These are phyloP conservation scores for Stevia rebaudiana DNA, from an alignment of 140 eudicot genomes.

Conservation along the genomic window DNA sequence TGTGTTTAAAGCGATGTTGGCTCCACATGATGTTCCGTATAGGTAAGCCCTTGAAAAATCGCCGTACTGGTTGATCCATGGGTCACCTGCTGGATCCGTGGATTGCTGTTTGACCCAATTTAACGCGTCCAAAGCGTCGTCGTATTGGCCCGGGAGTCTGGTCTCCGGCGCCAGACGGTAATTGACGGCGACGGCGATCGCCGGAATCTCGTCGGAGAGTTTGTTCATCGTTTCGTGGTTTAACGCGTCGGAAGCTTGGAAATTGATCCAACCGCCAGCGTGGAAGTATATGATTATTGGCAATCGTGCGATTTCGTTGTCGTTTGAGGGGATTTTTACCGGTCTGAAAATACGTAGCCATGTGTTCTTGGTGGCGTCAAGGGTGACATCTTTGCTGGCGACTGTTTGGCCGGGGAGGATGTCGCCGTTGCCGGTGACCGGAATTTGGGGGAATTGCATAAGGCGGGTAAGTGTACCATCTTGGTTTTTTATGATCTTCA, in stretches of 20 bases:
- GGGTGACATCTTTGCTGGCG: slow-evolving; percentile 60
- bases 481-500: slow-evolving; percentile 39
- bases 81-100: slow-evolving; percentile 38
- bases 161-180: slow-evolving; percentile 72
- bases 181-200: slow-evolving; percentile 46
- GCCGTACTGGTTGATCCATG: slow-evolving; percentile 55
- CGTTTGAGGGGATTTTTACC: slow-evolving; percentile 51
- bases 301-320: slow-evolving; percentile 44
- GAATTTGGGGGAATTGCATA: slow-evolving; percentile 35
- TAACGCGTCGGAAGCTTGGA: slow-evolving; percentile 28
- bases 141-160: slow-evolving; percentile 74
- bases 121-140: slow-evolving; percentile 67
- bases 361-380: slow-evolving; percentile 44
- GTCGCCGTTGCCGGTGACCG: slow-evolving; percentile 46
- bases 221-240: slow-evolving; percentile 44
- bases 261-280: slow-evolving; percentile 48
- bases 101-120: slow-evolving; percentile 53
- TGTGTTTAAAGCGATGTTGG: slow-evolving; percentile 58
- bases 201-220: slow-evolving; percentile 47
- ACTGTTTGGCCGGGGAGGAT: slow-evolving; percentile 43
- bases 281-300: slow-evolving; percentile 69
- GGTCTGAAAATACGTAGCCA: slow-evolving; percentile 77
- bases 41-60: slow-evolving; percentile 69
- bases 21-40: slow-evolving; percentile 61
- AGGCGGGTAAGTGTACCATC: slow-evolving; percentile 68